phyloP scores from a whole-genome alignment of 2,329 filamentous ascomycete genomes.

The Aurifilum marmelostoma region DNA sequence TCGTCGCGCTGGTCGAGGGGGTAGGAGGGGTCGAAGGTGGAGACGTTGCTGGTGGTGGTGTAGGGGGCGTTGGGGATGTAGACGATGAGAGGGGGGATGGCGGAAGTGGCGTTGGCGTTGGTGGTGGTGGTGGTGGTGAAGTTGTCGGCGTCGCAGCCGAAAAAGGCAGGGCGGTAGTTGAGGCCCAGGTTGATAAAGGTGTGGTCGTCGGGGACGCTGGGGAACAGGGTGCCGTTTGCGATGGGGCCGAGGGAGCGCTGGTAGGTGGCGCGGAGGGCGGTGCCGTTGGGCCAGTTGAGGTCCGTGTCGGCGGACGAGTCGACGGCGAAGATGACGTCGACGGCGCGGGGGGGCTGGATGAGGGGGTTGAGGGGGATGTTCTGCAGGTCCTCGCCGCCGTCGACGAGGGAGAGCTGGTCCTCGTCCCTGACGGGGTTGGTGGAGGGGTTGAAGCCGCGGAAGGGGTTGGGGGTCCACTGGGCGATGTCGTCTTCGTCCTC shows the following conservation, averaged over 20 bases:
- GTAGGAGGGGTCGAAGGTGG: conserved; percentile 74
- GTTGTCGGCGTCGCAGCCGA: conserved; percentile 57
- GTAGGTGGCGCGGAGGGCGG: conserved; percentile 61
- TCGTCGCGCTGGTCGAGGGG: conserved; percentile 68
- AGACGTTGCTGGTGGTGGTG: conserved; percentile 73
- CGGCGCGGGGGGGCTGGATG: conserved; percentile 51
- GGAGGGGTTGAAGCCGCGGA: conserved; percentile 54
- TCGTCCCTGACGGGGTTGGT: conserved; percentile 43
- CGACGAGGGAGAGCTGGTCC: conserved; percentile 49
- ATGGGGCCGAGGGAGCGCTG: conserved; percentile 53
- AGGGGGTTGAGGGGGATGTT: conserved; percentile 58
- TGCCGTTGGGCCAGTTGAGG: conserved; percentile 63
- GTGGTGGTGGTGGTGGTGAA: conserved; percentile 33
- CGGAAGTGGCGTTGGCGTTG: conserved; percentile 29
- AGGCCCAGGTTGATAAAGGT: conserved; percentile 62
- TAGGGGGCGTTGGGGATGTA: conserved; percentile 91
- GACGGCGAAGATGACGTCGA: conserved; percentile 67
- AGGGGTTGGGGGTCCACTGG: conserved; percentile 63
- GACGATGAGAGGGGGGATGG: conserved; percentile 39
- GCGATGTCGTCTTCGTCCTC: conserved; percentile 53
- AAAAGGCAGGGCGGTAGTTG: conserved; percentile 64
- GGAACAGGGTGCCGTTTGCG: conserved; percentile 60
- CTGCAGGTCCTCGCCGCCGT: conserved; percentile 54
- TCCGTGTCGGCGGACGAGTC: conserved; percentile 67
- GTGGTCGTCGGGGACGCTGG: conserved; percentile 56